Conservation (phyloP, 1,284 basidiomycete genomes). For the Volvariella surrecta region DNA sequence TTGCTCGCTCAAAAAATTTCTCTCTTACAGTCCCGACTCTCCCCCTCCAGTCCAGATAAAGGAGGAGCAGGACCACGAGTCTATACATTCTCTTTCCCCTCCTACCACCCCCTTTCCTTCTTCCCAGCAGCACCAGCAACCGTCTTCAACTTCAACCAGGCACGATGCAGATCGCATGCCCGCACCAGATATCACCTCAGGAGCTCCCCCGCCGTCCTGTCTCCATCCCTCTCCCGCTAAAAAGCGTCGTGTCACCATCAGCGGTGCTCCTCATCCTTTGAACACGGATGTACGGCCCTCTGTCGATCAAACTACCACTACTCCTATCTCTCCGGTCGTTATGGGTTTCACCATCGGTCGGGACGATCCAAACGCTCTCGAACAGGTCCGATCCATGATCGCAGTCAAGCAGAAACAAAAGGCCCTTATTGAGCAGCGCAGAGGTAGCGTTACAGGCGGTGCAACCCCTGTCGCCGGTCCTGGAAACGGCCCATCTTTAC, state of each 20-base stretch:
- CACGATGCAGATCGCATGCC: too few species aligned
- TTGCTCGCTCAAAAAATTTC: slow-evolving; percentile 11
- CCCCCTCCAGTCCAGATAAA: slow-evolving; percentile 46
- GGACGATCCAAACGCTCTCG: slow-evolving; percentile 48
- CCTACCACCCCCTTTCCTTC: slow-evolving; percentile 19
- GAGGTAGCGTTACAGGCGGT: slow-evolving; percentile 45
- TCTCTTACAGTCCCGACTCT: slow-evolving; percentile 30
- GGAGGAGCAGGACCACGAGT: slow-evolving; percentile 48
- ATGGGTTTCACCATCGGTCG: slow-evolving; percentile 51
- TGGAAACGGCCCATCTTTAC: slow-evolving; percentile 12
- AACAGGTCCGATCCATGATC: slow-evolving; percentile 56
- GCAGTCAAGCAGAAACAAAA: slow-evolving; percentile 63
- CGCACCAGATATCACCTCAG: slow-evolving; percentile 9
- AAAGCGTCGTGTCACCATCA: slow-evolving; percentile 63
- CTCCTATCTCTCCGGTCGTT: slow-evolving; percentile 58
- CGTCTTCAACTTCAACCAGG: slow-evolving; percentile 11
- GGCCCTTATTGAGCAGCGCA: slow-evolving; percentile 56
- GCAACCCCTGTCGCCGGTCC: slow-evolving; percentile 17
- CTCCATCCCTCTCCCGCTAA: slow-evolving; percentile 47
- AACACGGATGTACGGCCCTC: slow-evolving; percentile 41
- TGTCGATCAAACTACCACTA: slow-evolving; percentile 35
- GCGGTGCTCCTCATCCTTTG: slow-evolving; percentile 45
- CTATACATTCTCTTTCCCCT: slow-evolving; percentile 11
- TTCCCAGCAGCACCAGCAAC: slow-evolving; percentile 10
- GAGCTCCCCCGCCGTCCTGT: slow-evolving; percentile 29